These are phyloP conservation scores for Eucalyptus tenuipes DNA, from an alignment of 345 rosid genomes.

Conservation along the genomic window DNA sequence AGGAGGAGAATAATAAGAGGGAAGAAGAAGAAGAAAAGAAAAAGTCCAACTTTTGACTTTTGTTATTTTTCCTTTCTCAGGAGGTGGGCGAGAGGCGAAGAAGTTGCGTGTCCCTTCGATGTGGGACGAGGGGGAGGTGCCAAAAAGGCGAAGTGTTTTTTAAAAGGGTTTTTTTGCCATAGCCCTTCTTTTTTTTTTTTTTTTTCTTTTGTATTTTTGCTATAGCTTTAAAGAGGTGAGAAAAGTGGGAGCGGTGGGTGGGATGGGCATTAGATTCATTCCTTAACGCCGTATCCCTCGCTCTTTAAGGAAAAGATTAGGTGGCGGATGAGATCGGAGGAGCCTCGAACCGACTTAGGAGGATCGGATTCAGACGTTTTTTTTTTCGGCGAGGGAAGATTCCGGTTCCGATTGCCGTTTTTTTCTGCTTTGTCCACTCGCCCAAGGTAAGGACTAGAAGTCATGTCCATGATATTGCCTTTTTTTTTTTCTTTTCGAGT, in stretches of 20 bases:
- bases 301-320: neutral
- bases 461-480: neutral
- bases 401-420: neutral
- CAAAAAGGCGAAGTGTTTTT: neutral
- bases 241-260: neutral
- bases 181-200: too few species aligned
- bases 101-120: neutral
- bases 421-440: neutral
- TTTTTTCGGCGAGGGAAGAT: neutral
- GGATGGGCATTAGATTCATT: neutral
- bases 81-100: neutral
- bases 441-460: neutral
- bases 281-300: neutral
- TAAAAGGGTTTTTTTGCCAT: too few species aligned
- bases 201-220: neutral
- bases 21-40: neutral
- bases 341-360: neutral
- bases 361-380: neutral
- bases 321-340: neutral
- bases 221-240: neutral
- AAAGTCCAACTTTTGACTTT: neutral
- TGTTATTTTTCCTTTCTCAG: accelerated
- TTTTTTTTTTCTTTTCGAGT: neutral
- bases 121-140: neutral
- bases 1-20: neutral